These are phyloP conservation scores for Alnus rubra DNA, from an alignment of 306 rosid genomes.

Conservation along the genomic window DNA sequence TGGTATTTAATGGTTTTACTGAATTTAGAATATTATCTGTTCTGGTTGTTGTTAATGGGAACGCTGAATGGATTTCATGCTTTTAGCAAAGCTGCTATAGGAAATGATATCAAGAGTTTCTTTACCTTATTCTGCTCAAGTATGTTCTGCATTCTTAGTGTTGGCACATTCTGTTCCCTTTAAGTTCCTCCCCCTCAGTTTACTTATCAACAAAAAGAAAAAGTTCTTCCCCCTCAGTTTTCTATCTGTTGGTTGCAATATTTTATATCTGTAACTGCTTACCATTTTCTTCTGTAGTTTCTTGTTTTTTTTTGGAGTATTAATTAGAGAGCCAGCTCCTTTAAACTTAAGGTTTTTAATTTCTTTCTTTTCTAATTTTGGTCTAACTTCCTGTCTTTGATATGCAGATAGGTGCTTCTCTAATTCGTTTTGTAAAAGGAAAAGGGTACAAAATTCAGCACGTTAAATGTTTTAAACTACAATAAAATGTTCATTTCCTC, in stretches of 20 bases:
- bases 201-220: not conserved
- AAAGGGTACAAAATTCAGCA: slow-evolving; percentile 53
- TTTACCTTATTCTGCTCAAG: not conserved
- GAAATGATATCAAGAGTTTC: not conserved
- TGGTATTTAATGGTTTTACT: not conserved
- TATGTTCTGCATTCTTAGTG: not conserved
- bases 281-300: slow-evolving; percentile 9
- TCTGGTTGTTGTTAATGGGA: not conserved
- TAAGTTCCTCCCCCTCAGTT: not conserved
- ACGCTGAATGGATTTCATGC: slow-evolving; percentile 3
- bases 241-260: not conserved
- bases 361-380: slow-evolving; percentile 14
- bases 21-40: not conserved
- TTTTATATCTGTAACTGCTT: not conserved
- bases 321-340: slow-evolving; percentile 7
- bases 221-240: not conserved
- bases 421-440: slow-evolving; percentile 76
- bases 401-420: slow-evolving; percentile 84
- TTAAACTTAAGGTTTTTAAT: not conserved
- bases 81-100: not conserved
- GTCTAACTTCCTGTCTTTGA: slow-evolving; percentile 29
- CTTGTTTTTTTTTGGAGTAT: slow-evolving; percentile 24
- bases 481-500: slow-evolving; percentile 16
- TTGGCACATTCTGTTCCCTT: not conserved
- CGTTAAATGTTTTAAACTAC: slow-evolving; percentile 15